Evolutionary conservation across 805 yeast species (phyloP).

Genomic region (Candida nemodendra): DNA sequence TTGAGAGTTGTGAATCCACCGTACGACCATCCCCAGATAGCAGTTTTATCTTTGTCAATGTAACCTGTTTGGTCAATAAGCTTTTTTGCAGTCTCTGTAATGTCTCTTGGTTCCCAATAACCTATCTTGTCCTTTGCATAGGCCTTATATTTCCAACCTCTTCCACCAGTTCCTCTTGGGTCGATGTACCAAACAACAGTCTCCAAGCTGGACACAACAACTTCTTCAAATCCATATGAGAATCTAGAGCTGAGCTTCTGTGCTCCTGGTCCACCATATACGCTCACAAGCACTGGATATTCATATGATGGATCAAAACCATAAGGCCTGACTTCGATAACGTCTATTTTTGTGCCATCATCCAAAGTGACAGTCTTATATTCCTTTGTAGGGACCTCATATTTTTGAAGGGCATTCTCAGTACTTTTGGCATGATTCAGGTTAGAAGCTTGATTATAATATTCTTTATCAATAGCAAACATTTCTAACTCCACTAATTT

Average conservation of each 20-base stretch:
- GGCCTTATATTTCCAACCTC: conserved; percentile 64
- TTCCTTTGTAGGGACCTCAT: conserved; percentile 51
- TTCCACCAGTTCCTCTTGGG: conserved; percentile 82
- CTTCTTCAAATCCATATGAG: conserved; percentile 55
- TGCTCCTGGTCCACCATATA: conserved; percentile 83
- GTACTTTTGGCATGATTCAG: conserved; percentile 15
- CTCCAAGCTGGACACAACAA: conserved; percentile 54
- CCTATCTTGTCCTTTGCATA: conserved; percentile 62
- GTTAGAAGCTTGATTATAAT: conserved; percentile 13
- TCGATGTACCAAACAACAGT: conserved; percentile 67
- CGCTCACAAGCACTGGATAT: conserved; percentile 66
- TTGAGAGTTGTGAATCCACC: conserved; percentile 80
- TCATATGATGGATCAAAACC: conserved; percentile 42
- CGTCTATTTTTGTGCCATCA: conserved; percentile 44
- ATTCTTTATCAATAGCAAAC: conserved; percentile 11
- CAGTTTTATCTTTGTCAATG: conserved; percentile 54
- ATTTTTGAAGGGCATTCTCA: conserved; percentile 25
- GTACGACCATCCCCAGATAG: conserved; percentile 88
- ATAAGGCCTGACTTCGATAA: conserved; percentile 63
- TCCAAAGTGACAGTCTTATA: conserved; percentile 32
- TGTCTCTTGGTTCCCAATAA: conserved; percentile 74
- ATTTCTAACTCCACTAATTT: conserved; percentile 34
- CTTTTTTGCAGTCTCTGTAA: conserved; percentile 48
- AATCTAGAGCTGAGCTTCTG: conserved; percentile 51
- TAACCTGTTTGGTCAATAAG: conserved; percentile 46